Evolutionary conservation across 768 basidiomycete species (phyloP), one percentile per base, ranked within the genome.

Genomic region (Daedaleopsis sinensis): DNA sequence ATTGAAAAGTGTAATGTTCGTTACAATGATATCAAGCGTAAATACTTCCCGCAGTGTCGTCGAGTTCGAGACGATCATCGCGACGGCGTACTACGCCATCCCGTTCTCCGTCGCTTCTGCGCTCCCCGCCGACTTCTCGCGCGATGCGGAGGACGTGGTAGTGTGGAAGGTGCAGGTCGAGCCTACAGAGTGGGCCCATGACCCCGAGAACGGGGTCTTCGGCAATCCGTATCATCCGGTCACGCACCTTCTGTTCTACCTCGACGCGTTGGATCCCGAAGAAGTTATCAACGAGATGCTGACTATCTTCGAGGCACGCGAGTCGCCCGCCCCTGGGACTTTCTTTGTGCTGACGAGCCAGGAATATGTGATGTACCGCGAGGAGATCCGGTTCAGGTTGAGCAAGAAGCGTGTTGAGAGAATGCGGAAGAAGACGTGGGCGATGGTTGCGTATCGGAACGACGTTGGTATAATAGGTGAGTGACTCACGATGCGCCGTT

Each of bases 1-100:
- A n/a, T n/a, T n/a, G n/a, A n/a, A n/a, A n/a, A n/a, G n/a, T n/a
- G n/a, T n/a, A n/a, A n/a, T n/a, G n/a, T n/a, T n/a, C n/a, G n/a
- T n/a, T n/a, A n/a, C n/a, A n/a, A n/a, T n/a, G n/a, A n/a, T n/a
- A n/a, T n/a, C n/a, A n/a, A n/a, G n/a, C n/a, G n/a, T n/a, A n/a
- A n/a, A n/a, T n/a, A n/a, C n/a, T n/a, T n/a, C n/a, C n/a, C n/a
- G n/a, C n/a, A n/a, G n/a, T n/a, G n/a, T n/a, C n/a, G n/a, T 32
- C 7, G 66, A 76, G 48, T 55, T 71, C 47, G 68, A 69, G 57
- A 67, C 50, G 42, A 58, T 69, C 49, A 43, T 71, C 44, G 68
- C 68, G 19, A 49, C 47, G 16, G 65, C 66, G 10, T 61, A 62
- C 49, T 56, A 61, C 16, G 68, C 58, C 16, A 35, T 69, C n/a